These are phyloP conservation scores for Thalassiosira livingstoniorum DNA, from an alignment of 352 stramenopile genomes.

Conservation along the genomic window DNA sequence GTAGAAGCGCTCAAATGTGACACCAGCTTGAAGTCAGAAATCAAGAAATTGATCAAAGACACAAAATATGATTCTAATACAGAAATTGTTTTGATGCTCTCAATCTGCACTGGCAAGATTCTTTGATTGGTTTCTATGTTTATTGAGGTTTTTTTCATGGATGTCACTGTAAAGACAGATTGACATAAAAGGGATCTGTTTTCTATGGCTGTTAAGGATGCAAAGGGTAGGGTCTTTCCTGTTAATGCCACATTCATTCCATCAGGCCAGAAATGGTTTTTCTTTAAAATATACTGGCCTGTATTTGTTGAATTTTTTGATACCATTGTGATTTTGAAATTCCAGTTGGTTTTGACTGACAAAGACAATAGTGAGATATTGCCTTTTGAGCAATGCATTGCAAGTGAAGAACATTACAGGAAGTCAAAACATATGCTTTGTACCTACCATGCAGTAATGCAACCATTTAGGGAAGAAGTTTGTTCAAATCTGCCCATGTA, in stretches of 20 bases:
- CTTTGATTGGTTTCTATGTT: constrained; percentile 7
- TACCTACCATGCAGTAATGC: not conserved
- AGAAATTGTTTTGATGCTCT: constrained; percentile 11
- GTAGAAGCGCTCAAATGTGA: not conserved
- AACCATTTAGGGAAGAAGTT: not conserved
- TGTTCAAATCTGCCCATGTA: not conserved
- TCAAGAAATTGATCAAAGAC: not conserved
- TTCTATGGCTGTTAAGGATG: constrained; percentile 4
- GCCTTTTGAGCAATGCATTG: not conserved
- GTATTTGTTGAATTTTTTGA: constrained; percentile 1
- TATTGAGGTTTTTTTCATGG: constrained; percentile 31
- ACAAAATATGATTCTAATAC: not conserved
- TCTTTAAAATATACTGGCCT: not conserved
- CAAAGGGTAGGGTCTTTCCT: constrained; percentile 9
- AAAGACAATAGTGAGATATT: constrained; percentile 14
- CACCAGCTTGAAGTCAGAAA: not conserved
- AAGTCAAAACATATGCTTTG: constrained; percentile 12
- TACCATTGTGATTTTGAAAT: not conserved
- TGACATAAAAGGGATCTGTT: constrained; percentile 19
- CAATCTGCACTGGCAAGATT: constrained; percentile 12
- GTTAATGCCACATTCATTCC: constrained; percentile 19
- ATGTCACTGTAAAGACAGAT: constrained; percentile 28
- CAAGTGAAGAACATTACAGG: not conserved
- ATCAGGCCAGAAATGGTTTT: constrained; percentile 10
- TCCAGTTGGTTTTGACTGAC: constrained; percentile 7